These are phyloP conservation scores for Oldenlandia corymbosa DNA, from an alignment of 257 asterid species.

Conservation along the genomic window DNA sequence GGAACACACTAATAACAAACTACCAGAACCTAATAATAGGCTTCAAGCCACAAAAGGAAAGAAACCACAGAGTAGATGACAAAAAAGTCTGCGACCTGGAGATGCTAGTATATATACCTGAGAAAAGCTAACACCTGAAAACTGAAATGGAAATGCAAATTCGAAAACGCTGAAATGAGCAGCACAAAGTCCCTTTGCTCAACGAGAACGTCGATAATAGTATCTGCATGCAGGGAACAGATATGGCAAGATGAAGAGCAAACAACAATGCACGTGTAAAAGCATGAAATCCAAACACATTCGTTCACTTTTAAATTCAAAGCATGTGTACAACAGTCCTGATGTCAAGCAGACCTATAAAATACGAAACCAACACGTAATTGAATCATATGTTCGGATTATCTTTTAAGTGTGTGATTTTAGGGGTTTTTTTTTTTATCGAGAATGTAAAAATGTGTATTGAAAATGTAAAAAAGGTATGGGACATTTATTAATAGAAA, in stretches of 20 bases:
- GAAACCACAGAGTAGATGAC: too few relatives aligned
- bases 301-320: not conserved
- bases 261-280: not conserved
- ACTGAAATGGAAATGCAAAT: not conserved
- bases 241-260: not conserved
- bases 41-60: too few relatives aligned
- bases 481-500: too few relatives aligned
- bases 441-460: too few relatives aligned
- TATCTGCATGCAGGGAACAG: constrained; percentile 51
- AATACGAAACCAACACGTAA: too few relatives aligned
- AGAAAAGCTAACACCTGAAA: not conserved
- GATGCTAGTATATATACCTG: constrained; percentile 1
- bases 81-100: too few relatives aligned
- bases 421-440: too few relatives aligned
- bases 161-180: not conserved
- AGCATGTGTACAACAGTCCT: too few relatives aligned
- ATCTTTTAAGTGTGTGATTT: too few relatives aligned
- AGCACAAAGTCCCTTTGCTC: constrained; percentile 14
- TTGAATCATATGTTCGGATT: too few relatives aligned
- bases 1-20: not conserved
- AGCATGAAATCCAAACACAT: not conserved
- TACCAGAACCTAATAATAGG: not conserved
- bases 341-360: too few relatives aligned
- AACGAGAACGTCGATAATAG: constrained; percentile 56
- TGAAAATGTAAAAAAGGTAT: too few relatives aligned